phyloP scores from a whole-genome alignment of 495 filamentous ascomycete species.

The Oidiodendron maius region DNA sequence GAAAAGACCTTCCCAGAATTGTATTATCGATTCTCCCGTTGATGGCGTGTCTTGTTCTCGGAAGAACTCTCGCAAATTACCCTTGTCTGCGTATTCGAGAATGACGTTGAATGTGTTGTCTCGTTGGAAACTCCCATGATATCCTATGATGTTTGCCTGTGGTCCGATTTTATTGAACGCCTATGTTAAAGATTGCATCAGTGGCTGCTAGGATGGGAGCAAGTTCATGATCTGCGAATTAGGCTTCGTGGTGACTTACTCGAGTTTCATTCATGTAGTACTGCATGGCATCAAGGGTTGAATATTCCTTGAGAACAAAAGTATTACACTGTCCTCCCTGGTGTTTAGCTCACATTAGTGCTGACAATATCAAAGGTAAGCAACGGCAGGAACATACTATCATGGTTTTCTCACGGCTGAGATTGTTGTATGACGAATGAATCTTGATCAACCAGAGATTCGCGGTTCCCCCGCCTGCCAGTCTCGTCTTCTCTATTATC shows the following conservation, averaged over 20 bases:
- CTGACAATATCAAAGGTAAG: not conserved
- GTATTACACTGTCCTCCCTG: slow-evolving; percentile 15
- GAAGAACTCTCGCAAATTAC: slow-evolving; percentile 32
- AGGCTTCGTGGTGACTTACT: too few species aligned
- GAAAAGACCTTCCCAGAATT: slow-evolving; percentile 35
- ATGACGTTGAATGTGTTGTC: slow-evolving; percentile 30
- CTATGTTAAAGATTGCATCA: too few species aligned
- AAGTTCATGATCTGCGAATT: too few species aligned
- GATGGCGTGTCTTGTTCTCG: slow-evolving; percentile 19
- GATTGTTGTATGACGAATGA: slow-evolving; percentile 22
- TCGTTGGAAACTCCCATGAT: slow-evolving; percentile 33
- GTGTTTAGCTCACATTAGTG: not conserved
- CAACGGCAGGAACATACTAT: slow-evolving; percentile 3
- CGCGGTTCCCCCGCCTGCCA: slow-evolving; percentile 17
- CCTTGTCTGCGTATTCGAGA: slow-evolving; percentile 37
- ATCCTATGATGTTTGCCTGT: slow-evolving; percentile 29
- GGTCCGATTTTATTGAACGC: slow-evolving; percentile 27
- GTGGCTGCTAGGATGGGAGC: too few species aligned
- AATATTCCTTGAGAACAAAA: slow-evolving; percentile 37
- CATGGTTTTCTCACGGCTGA: not conserved
- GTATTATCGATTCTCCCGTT: slow-evolving; percentile 22
- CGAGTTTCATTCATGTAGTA: slow-evolving; percentile 29
- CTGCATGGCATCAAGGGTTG: slow-evolving; percentile 18
- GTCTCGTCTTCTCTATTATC: slow-evolving; percentile 15
- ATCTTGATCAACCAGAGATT: slow-evolving; percentile 21